These are phyloP conservation scores for Apiospora saccharicola DNA, from an alignment of 2,329 filamentous ascomycete species.

Conservation along the genomic window DNA sequence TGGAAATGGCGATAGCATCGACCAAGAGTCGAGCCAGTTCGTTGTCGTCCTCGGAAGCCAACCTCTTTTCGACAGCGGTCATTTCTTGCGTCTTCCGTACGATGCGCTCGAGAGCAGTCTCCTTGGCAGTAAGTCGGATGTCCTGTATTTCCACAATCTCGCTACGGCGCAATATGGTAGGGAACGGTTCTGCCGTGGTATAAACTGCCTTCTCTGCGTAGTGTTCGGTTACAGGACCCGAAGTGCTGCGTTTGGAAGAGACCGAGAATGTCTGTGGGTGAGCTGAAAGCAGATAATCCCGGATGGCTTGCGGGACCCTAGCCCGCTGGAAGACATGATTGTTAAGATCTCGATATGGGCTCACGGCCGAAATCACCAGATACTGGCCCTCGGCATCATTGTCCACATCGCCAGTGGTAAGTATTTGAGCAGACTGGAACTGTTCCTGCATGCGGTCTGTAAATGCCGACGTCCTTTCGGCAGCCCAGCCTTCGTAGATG, in stretches of 20 bases:
- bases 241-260: slow-evolving; percentile 74
- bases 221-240: slow-evolving; percentile 74
- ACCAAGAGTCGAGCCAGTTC: slow-evolving; percentile 72
- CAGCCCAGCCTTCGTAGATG: slow-evolving; percentile 83
- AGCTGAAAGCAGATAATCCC: slow-evolving; percentile 85
- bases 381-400: slow-evolving; percentile 92
- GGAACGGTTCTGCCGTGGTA: slow-evolving; percentile 84
- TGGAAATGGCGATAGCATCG: slow-evolving; percentile 78
- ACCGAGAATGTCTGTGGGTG: slow-evolving; percentile 81
- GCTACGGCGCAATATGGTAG: slow-evolving; percentile 86
- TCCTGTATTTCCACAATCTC: slow-evolving; percentile 78
- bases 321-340: slow-evolving; percentile 89
- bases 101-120: slow-evolving; percentile 91
- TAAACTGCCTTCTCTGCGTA: slow-evolving; percentile 86
- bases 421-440: slow-evolving; percentile 84
- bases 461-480: slow-evolving; percentile 81
- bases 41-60: slow-evolving; percentile 77
- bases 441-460: slow-evolving; percentile 92
- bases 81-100: slow-evolving; percentile 91
- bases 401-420: slow-evolving; percentile 70
- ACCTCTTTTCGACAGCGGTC: slow-evolving; percentile 74
- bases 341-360: slow-evolving; percentile 79
- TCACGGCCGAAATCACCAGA: slow-evolving; percentile 81
- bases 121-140: slow-evolving; percentile 73
- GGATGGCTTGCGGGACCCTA: slow-evolving; percentile 81